Conservation (phyloP, 1,284 basidiomycete genomes). For the Cryptococcus deneoformans region DNA sequence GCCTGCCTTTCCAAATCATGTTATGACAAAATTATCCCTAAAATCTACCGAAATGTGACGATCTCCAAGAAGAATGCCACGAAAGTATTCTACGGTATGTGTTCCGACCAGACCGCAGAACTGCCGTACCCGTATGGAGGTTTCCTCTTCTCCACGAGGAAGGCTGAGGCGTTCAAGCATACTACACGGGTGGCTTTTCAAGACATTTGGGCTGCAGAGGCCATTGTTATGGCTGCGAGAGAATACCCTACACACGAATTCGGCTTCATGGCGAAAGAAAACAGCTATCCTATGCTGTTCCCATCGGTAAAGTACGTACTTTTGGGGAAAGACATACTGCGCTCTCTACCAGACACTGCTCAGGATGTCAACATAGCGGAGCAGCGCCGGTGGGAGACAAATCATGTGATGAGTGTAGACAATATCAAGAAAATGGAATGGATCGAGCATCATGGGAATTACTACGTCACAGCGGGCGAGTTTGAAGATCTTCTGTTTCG, state of each 20-base stretch:
- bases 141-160: not conserved
- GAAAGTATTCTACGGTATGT: constrained; percentile 2
- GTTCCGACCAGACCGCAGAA: constrained; percentile 1
- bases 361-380: constrained; percentile 1
- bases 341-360: not conserved
- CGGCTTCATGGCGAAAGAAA: constrained; percentile 2
- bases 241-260: constrained; percentile 3
- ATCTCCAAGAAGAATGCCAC: not conserved
- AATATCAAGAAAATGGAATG: not conserved
- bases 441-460: not conserved
- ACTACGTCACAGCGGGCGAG: constrained; percentile 2
- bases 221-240: not conserved
- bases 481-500: constrained; percentile 4
- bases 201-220: constrained; percentile 4
- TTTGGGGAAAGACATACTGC: not conserved
- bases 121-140: constrained; percentile 5
- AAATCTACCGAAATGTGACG: not conserved
- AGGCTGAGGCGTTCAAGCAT: not conserved
- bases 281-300: constrained; percentile 2
- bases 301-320: not conserved
- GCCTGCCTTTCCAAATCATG: constrained; percentile 1
- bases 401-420: not conserved
- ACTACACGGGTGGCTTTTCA: not conserved
- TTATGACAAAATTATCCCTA: not conserved
- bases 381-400: not conserved